Evolutionary conservation across 2,329 filamentous ascomycete genomes (phyloP).

Genomic region (Stagonosporopsis vannaccii): DNA sequence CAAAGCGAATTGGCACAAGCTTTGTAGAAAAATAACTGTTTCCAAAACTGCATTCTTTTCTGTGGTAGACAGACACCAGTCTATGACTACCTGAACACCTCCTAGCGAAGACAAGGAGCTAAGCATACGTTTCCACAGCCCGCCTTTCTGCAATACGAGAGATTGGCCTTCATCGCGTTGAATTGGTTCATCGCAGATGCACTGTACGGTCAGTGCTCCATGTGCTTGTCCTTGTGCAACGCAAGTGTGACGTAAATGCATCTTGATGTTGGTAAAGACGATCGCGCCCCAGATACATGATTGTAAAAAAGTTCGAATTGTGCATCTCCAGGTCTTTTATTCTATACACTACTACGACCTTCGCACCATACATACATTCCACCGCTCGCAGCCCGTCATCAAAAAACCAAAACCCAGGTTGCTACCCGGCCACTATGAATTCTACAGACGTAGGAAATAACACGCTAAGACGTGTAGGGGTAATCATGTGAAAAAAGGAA

Average conservation of each 20-base stretch:
- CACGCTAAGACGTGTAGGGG: conserved; percentile 1
- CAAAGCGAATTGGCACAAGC: background rate
- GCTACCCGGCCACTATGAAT: background rate
- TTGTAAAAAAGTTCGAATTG: background rate
- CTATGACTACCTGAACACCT: background rate
- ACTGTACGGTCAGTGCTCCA: background rate
- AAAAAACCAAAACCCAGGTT: background rate
- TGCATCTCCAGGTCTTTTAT: conserved; percentile 1
- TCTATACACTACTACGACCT: background rate
- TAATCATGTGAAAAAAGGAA: background rate
- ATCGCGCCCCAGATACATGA: background rate
- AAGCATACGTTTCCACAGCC: no score
- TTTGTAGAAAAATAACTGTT: background rate
- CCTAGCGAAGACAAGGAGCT: background rate
- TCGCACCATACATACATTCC: background rate
- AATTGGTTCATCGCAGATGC: background rate
- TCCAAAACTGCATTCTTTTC: background rate
- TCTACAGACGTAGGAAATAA: conserved; percentile 6
- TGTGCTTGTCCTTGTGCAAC: background rate
- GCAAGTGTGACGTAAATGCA: background rate
- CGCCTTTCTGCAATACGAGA: background rate
- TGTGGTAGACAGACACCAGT: no score
- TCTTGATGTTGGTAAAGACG: background rate
- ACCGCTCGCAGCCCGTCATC: background rate
- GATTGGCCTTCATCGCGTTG: background rate